Evolutionary conservation across 345 rosid genomes (phyloP).

Genomic region (Linum lewisii): DNA sequence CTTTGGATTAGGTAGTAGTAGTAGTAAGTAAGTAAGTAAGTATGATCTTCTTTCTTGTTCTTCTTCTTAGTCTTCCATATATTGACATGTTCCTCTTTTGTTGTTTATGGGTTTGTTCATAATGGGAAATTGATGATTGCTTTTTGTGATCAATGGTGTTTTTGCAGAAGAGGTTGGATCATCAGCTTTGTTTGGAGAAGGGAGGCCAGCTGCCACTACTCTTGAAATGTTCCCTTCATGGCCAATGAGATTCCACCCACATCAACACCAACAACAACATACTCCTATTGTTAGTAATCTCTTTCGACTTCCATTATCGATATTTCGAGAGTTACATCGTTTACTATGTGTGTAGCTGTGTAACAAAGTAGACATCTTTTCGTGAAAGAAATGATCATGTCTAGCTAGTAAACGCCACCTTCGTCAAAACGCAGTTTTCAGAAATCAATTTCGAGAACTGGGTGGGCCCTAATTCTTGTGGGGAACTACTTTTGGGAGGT

Average conservation of each 20-base stretch:
- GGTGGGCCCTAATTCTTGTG: no score
- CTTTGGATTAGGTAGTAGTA: slow-evolving; percentile 17
- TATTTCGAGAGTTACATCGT: slow-evolving; percentile 13
- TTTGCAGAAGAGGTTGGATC: background rate
- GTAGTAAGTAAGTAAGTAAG: slow-evolving; percentile 5
- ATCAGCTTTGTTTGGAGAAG: slow-evolving; percentile 62
- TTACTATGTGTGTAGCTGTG: slow-evolving; percentile 35
- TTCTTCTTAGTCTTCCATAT: slow-evolving; percentile 33
- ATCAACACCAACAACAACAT: slow-evolving; percentile 5
- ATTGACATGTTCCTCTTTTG: no score
- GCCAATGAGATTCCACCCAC: slow-evolving; percentile 90
- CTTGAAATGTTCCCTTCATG: slow-evolving; percentile 99
- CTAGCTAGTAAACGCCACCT: no score
- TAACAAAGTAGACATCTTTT: no score
- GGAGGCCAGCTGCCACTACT: slow-evolving; percentile 76
- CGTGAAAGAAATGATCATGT: no score
- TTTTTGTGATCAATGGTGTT: background rate
- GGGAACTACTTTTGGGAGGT: no score
- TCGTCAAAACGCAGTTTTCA: no score
- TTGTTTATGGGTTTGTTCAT: no score
- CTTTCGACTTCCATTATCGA: background rate
- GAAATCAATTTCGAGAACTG: no score
- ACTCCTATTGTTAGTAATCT: slow-evolving; percentile 63
- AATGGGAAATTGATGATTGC: background rate
- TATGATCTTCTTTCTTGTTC: slow-evolving; percentile 11